Evolutionary conservation across 129 eudicot species (phyloP), one percentile per base, ranked within the genome.

Genomic region (Pulicaria dysenterica): DNA sequence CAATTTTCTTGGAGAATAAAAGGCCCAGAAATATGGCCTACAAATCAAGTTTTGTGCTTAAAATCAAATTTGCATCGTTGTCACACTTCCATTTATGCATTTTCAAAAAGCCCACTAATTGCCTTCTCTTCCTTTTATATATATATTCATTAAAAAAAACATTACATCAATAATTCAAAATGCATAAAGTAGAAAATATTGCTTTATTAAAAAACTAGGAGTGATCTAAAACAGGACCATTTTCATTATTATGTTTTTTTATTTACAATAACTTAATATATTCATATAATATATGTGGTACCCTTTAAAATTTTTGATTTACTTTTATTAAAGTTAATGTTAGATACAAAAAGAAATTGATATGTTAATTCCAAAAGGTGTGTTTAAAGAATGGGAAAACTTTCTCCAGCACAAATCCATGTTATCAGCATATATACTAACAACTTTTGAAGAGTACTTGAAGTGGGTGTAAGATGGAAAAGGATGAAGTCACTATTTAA

Each of bases 141-240:
- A 36, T 4, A 12, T n/a, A n/a, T n/a, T n/a, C n/a, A n/a, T n/a
- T n/a, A n/a, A 19, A 51, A 42, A 37, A 67, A 62, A 40, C 71
- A 65, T 65, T 73, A 67, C 58, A 67, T 67, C 63, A 58, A 76
- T 76, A 67, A 76, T 68, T 76, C 75, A 76, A 54, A 14, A 67
- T 46, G 16, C 58, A 76, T 46, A 76, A 67, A 67, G 80, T 58
- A 7, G 75, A n/a, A 36, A 45, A 58, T 67, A 45, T 76, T 58
- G 60, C 59, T 76, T 62, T 62, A n/a, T 39, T 14, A 11, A n/a
- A 49, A 48, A 16, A 19, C 69, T 47, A 12, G 75, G 61, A 58
- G 63, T 76, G 54, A 76, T 76, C 80, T 58, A 58, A 67, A 76
- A 76, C 80, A 76, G 61, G 49, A 47, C 39, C 69, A 39, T 36